Evolutionary conservation across 2,329 filamentous ascomycete species (phyloP).

Genomic region (Sphaerulina musiva): DNA sequence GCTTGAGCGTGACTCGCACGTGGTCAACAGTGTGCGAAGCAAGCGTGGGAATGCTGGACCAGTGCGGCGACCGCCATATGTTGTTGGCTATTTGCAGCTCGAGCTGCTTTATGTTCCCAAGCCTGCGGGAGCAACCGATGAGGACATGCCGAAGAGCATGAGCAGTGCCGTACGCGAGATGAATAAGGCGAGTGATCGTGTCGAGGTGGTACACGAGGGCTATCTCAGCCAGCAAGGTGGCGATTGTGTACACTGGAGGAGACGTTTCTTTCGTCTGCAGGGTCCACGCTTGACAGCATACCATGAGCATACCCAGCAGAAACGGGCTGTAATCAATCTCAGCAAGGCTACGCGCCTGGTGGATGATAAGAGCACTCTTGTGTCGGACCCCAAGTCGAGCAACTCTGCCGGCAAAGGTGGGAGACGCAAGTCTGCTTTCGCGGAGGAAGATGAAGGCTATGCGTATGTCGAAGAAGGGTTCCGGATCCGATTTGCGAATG

Average conservation of each 20-base stretch:
- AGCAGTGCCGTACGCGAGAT: slow-evolving; percentile 91
- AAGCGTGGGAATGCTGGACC: slow-evolving; percentile 58
- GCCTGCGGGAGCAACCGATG: slow-evolving; percentile 76
- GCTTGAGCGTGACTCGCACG: slow-evolving; percentile 65
- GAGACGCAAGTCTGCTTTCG: slow-evolving; percentile 87
- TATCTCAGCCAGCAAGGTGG: slow-evolving; percentile 93
- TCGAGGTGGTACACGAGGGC: slow-evolving; percentile 71
- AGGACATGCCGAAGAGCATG: slow-evolving; percentile 99
- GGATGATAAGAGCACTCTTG: slow-evolving; percentile 78
- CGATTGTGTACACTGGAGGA: slow-evolving; percentile 98
- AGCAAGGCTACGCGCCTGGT: slow-evolving; percentile 88
- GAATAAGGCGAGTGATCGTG: slow-evolving; percentile 76
- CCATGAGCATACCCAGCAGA: slow-evolving; percentile 91
- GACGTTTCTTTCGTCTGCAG: slow-evolving; percentile 90
- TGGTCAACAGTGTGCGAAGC: slow-evolving; percentile 84
- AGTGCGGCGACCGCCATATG: slow-evolving; percentile 82
- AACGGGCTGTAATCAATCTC: slow-evolving; percentile 92
- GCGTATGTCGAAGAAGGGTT: slow-evolving; percentile 99
- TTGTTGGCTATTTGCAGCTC: slow-evolving; percentile 87
- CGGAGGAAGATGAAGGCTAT: slow-evolving; percentile 97
- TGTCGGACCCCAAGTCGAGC: slow-evolving; percentile 68
- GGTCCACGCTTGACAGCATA: slow-evolving; percentile 90
- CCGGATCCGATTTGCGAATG: slow-evolving; percentile 96
- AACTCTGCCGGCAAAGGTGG: slow-evolving; percentile 46
- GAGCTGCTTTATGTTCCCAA: slow-evolving; percentile 93